phyloP scores from a whole-genome alignment of 768 basidiomycete species.

The Rhizopogon sp. region DNA sequence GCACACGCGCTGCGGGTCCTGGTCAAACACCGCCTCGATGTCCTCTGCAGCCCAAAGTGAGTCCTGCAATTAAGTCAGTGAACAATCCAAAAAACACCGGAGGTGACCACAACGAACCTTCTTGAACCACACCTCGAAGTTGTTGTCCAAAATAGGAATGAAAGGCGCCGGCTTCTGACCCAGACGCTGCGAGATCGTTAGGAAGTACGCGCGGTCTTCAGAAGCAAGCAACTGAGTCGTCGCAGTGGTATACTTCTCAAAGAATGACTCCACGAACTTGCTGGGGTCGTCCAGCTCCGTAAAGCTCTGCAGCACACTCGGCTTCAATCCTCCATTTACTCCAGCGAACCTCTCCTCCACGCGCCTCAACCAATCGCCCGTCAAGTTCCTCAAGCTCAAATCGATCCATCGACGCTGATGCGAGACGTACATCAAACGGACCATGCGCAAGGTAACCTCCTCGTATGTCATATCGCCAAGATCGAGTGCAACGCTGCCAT shows the following conservation, averaged over 20 bases:
- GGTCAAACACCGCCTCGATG: slow-evolving; percentile 97
- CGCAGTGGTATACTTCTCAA: slow-evolving; percentile 78
- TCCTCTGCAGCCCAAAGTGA: slow-evolving; percentile 98
- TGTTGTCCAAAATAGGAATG: slow-evolving; percentile 91
- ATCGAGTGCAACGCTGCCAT: slow-evolving; percentile 76
- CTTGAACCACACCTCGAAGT: slow-evolving; percentile 99
- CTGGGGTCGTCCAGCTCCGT: slow-evolving; percentile 76
- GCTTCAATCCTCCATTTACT: slow-evolving; percentile 75
- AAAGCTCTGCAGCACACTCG: slow-evolving; percentile 84
- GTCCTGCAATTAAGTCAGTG: slow-evolving; percentile 48
- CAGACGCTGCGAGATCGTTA: slow-evolving; percentile 91
- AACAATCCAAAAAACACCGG: neutral
- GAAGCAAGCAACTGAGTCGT: slow-evolving; percentile 83
- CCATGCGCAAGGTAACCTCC: slow-evolving; percentile 87
- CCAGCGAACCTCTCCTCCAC: slow-evolving; percentile 95
- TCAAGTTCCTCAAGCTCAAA: slow-evolving; percentile 82
- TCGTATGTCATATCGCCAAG: slow-evolving; percentile 98
- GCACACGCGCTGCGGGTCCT: slow-evolving; percentile 96
- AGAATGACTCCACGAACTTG: slow-evolving; percentile 76
- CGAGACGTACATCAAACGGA: slow-evolving; percentile 89
- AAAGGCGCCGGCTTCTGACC: slow-evolving; percentile 99
- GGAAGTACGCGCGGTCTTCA: slow-evolving; percentile 94
- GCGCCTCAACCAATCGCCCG: slow-evolving; percentile 95
- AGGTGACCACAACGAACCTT: slow-evolving; percentile 52
- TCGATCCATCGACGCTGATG: slow-evolving; percentile 96